Evolutionary conservation across 768 basidiomycete species (phyloP).

Genomic region (Tulasnella sp.): DNA sequence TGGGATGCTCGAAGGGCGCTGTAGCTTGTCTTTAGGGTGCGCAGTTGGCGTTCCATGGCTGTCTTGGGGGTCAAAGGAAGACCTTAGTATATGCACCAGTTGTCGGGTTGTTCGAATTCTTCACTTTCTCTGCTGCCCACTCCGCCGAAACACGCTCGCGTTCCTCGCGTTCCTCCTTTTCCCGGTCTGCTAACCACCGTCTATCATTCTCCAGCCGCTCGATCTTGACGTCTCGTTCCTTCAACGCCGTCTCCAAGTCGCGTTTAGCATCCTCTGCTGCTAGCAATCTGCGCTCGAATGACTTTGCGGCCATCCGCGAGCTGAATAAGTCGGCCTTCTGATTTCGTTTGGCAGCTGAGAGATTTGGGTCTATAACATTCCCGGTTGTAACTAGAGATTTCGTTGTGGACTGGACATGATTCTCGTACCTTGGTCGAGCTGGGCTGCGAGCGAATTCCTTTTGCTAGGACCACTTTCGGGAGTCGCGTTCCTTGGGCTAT

Average conservation of each 20-base stretch:
- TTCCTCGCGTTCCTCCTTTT: constrained; percentile 56
- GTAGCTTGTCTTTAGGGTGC: constrained; percentile 40
- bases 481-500: neutral
- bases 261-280: constrained; percentile 49
- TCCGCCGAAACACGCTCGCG: constrained; percentile 47
- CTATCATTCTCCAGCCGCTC: constrained; percentile 62
- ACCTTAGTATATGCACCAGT: neutral
- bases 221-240: constrained; percentile 51
- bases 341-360: constrained; percentile 11
- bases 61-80: constrained; percentile 16
- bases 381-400: neutral
- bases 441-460: constrained; percentile 12
- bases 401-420: neutral
- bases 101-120: too few species aligned
- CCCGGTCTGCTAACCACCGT: constrained; percentile 56
- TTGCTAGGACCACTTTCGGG: neutral
- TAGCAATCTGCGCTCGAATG: constrained; percentile 57
- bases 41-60: constrained; percentile 41
- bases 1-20: constrained; percentile 45
- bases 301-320: constrained; percentile 40
- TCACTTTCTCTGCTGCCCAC: constrained; percentile 51
- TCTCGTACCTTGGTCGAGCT: constrained; percentile 14
- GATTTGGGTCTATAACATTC: constrained; percentile 1
- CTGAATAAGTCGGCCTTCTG: constrained; percentile 16
- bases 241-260: constrained; percentile 56